phyloP scores from a whole-genome alignment of 2,329 filamentous ascomycete genomes.

The Microdochium trichocladiopsis region DNA sequence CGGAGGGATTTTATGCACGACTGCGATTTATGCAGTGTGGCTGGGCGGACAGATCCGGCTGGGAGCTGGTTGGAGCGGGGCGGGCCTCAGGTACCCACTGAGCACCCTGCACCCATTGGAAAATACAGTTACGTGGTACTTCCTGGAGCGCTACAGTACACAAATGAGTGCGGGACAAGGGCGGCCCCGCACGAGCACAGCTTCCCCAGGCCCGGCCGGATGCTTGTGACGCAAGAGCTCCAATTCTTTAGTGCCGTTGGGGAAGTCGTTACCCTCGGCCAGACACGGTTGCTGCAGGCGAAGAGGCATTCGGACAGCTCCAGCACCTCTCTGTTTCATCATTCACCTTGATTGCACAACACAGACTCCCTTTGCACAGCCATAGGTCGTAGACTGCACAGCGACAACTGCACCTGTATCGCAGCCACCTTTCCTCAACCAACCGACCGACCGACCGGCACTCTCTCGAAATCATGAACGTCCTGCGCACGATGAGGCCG shows the following conservation, averaged over 20 bases:
- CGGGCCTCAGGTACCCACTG: too few relatives aligned
- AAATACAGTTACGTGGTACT: too few relatives aligned
- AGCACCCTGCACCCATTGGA: too few relatives aligned
- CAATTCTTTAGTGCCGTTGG: not conserved
- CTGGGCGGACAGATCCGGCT: too few relatives aligned
- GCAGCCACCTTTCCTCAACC: not conserved
- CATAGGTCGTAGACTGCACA: too few relatives aligned
- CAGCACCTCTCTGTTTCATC: not conserved
- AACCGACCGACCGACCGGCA: constrained; percentile 8
- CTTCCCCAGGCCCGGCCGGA: not conserved
- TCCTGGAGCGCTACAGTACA: not conserved
- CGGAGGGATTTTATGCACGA: too few relatives aligned
- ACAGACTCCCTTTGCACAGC: too few relatives aligned
- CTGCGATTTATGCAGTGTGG: too few relatives aligned
- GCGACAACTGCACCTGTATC: not conserved
- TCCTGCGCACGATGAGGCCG: constrained; percentile 52
- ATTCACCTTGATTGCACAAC: too few relatives aligned
- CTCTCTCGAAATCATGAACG: constrained; percentile 31
- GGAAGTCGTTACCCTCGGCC: constrained; percentile 5
- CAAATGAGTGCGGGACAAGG: not conserved
- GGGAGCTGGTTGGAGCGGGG: too few relatives aligned
- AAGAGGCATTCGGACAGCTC: not conserved
- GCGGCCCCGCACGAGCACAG: not conserved
- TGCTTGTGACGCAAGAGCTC: constrained; percentile 1
- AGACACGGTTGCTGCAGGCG: not conserved